Evolutionary conservation across 371 early-diverging fungal genomes (phyloP), one percentile per base, ranked within the genome.

Genomic region (Rhizopus stolonifer): DNA sequence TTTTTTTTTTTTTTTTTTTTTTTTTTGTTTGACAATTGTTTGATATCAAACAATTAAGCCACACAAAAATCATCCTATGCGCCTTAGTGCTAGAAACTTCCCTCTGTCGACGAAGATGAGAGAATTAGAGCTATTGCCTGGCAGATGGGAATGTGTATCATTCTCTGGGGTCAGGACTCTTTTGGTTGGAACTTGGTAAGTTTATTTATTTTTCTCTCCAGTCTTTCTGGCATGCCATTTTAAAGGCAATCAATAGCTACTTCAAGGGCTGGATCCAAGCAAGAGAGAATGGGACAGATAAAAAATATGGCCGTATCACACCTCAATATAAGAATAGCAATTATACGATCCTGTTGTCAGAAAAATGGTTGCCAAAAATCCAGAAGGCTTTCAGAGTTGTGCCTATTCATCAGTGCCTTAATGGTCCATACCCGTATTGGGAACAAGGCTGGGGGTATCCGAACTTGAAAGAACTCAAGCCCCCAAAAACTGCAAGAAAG

Each of bases 361-460:
- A 73, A 29, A 65, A 68, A 52, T 79, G 79, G 79, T 45, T 75
- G 18, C 73, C 75, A 21, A 52, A 65, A 19, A 51, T 79, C 15
- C 72, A 71, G 51, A 47, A 65, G 31, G 42, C 36, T 5, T 73
- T 70, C 29, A 57, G 61, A 4, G 73, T 75, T 6, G 64, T 79
- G 65, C 79, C 75, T 2, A 77, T 81, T n/a, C 74, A 78, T 23
- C 69, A 78, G 34, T 82, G 79, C 38, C 52, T 78, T 23, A 73
- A 77, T 48, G 79, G 78, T 32, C 45, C 74, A 5, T 62, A 70
- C 18, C 82, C 82, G 24, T 82, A 79, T 52, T 64, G 60, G 58
- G 82, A 81, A 56, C 36, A 69, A 23, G 22, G 26, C 1, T 74
- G 64, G 60, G 58, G 64, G 1, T 74, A 74, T 38, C 71, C 75